Evolutionary conservation across 2,329 filamentous ascomycete species (phyloP).

Genomic region (Esteya vermicola): DNA sequence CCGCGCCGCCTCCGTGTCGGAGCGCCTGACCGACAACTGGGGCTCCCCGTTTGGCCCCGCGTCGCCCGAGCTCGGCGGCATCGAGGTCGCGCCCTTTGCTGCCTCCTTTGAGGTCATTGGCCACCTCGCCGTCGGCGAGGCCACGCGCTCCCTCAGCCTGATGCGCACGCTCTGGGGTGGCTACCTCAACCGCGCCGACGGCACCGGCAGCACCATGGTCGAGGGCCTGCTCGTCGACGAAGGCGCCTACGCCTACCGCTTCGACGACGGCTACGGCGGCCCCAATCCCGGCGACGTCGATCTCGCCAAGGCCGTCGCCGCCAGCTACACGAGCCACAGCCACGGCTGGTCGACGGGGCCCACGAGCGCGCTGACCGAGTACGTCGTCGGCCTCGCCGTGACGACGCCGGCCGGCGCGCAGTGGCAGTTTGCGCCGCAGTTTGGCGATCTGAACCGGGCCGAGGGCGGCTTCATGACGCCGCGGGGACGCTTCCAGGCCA

Average conservation of each 20-base stretch:
- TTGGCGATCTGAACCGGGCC: slow-evolving; percentile 4
- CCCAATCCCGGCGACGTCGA: slow-evolving; percentile 41
- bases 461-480: slow-evolving; percentile 8
- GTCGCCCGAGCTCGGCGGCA: slow-evolving; percentile 38
- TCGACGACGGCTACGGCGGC: slow-evolving; percentile 32
- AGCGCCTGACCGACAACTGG: slow-evolving; percentile 35
- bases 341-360: slow-evolving; percentile 36
- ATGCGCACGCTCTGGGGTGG: slow-evolving; percentile 45
- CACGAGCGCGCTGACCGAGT: slow-evolving; percentile 28
- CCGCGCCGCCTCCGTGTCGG: slow-evolving; percentile 24
- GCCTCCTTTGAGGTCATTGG: slow-evolving; percentile 44
- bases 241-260: slow-evolving; percentile 42
- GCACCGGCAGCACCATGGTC: slow-evolving; percentile 42
- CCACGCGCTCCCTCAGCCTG: slow-evolving; percentile 37
- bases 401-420: slow-evolving; percentile 8
- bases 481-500: slow-evolving; percentile 11
- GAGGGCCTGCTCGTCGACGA: slow-evolving; percentile 42
- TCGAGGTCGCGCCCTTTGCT: slow-evolving; percentile 45
- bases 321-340: slow-evolving; percentile 29
- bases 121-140: slow-evolving; percentile 32
- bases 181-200: slow-evolving; percentile 41
- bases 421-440: slow-evolving; percentile 8
- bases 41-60: slow-evolving; percentile 38
- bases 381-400: slow-evolving; percentile 26
- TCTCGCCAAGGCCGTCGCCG: slow-evolving; percentile 23